Base-by-base conservation (phyloP, 805 yeast genomes). In the Candida piceae region DNA sequence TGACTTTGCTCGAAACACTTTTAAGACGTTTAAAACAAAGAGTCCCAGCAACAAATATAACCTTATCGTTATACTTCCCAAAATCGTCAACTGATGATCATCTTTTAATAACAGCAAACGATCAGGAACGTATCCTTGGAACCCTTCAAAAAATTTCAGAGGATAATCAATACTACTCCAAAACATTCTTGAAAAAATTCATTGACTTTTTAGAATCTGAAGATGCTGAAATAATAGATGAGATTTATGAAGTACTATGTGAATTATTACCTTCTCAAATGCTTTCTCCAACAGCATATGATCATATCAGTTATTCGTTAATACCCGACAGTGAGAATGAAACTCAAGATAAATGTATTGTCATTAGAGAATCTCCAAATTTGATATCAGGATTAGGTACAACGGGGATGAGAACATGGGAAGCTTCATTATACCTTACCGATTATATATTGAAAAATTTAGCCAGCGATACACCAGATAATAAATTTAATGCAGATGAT, bases 401-500 rank as follows among this genome's bases (percentile, higher is more conserved):
- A 1, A 90, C 97, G 0, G 97, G 97, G 0, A 61, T 78, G 37
- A 65, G 97, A 28, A 90, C 97, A 1, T 89, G 97, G 97, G 96
- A 87, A 53, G 97, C 96, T 3, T 83, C 95, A 0, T 47, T 84
- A 6, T 20, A 7, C 22, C 22, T 20, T 9, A 20, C 8, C 9
- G 22, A 20, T 7, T 20, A 20, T 20, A 20, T 20, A 7, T 20
- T 20, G 22, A 20, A 42, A 3, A 38, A 36, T 16, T 13, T 29
- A 24, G 12, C 26, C 9, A 21, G 7, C n/a, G n/a, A n/a, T n/a
- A n/a, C 4, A 16, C 6, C 15, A 10, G 29, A 23, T 29, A 5
- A 4, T 9, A 13, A 21, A 5, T 21, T 15, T 16, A 31, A 21
- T n/a, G 4, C 22, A 4, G 7, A 21, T 19, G 35, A 48, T 4